A percentile compares a stretch with the other conserved stretches of the same genome.
Conservation (phyloP, 140 eudicot genomes). For the Cichorium intybus region DNA sequence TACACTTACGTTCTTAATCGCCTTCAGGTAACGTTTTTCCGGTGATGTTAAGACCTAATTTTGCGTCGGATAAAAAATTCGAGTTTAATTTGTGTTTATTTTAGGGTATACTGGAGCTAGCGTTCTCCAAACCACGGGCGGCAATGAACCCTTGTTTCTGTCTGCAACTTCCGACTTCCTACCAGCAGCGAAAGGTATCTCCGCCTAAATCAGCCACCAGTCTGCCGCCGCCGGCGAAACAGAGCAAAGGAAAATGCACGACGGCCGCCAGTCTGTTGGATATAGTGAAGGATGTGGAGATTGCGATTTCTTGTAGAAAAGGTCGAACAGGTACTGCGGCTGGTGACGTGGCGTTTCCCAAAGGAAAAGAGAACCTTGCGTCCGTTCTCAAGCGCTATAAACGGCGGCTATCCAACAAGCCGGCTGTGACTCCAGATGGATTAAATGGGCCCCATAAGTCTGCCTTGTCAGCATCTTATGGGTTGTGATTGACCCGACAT, state of each 20-base stretch:
- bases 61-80: not conserved
- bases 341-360: slow-evolving; percentile 93
- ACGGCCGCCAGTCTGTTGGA: slow-evolving; percentile 70
- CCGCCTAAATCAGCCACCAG: slow-evolving; percentile 51
- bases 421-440: slow-evolving; percentile 39
- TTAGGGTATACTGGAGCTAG: slow-evolving; percentile 84
- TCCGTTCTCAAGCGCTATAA: slow-evolving; percentile 87
- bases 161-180: slow-evolving; percentile 64
- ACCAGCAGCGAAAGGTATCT: slow-evolving; percentile 50
- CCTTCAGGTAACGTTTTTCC: slow-evolving; percentile 67
- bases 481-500: slow-evolving; percentile 19
- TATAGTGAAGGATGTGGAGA: slow-evolving; percentile 82
- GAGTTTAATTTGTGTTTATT: not conserved
- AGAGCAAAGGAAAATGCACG: slow-evolving; percentile 65
- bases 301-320: slow-evolving; percentile 83
- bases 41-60: not conserved
- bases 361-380: slow-evolving; percentile 88
- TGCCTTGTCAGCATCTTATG: slow-evolving; percentile 29
- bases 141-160: slow-evolving; percentile 87
- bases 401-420: slow-evolving; percentile 57
- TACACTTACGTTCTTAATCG: slow-evolving; percentile 94
- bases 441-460: slow-evolving; percentile 34
- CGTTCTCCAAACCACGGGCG: slow-evolving; percentile 68
- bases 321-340: slow-evolving; percentile 97
- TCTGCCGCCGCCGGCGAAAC: slow-evolving; percentile 69